Conservation (phyloP, 495 filamentous ascomycete genomes). For the Aspergillus incahuasiensis region DNA sequence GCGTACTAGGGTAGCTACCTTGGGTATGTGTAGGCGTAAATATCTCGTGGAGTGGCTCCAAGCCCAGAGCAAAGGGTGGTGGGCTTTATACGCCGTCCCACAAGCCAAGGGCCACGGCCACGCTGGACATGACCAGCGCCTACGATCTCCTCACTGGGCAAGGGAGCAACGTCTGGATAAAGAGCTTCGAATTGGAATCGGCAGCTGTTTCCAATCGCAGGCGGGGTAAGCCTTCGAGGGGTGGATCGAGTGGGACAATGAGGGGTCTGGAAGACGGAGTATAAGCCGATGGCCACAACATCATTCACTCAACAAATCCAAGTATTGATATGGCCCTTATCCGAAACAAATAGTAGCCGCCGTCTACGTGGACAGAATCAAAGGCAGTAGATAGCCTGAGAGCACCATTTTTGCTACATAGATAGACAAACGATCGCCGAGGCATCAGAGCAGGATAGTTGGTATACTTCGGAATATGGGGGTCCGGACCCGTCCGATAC, state of each 20-base stretch:
- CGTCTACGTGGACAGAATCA: no score
- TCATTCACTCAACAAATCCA: no score
- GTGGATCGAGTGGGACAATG: not conserved
- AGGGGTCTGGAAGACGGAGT: not conserved
- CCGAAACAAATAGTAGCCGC: no score
- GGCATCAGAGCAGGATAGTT: not conserved
- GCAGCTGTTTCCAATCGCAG: not conserved
- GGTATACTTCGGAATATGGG: not conserved
- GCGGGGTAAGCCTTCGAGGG: not conserved
- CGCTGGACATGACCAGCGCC: not conserved
- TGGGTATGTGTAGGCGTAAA: not conserved
- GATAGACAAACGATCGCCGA: not conserved
- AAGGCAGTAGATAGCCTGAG: no score
- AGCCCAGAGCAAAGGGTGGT: not conserved
- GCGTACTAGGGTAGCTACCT: not conserved
- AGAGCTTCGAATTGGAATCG: not conserved
- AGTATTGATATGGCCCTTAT: no score
- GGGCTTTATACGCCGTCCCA: not conserved
- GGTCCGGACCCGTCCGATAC: not conserved
- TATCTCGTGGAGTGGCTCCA: not conserved
- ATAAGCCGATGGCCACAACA: no score
- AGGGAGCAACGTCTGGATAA: not conserved
- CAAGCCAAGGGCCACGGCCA: not conserved
- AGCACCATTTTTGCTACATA: no score
- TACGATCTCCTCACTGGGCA: not conserved